These are phyloP conservation scores for Lathyrus tuberosus DNA, from an alignment of 306 rosid species.

Conservation along the genomic window DNA sequence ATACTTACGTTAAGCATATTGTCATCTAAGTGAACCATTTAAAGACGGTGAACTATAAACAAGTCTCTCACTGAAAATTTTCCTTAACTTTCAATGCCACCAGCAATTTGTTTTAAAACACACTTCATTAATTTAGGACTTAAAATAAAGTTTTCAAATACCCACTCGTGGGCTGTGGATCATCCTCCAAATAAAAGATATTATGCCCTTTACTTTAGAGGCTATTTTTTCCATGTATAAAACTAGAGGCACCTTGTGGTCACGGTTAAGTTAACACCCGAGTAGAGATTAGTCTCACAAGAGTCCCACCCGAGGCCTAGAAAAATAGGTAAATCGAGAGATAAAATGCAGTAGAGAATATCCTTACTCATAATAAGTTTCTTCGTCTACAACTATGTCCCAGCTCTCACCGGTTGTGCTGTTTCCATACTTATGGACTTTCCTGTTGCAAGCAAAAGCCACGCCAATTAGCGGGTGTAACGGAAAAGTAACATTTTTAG, in stretches of 20 bases:
- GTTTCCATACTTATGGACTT: conserved; percentile 97
- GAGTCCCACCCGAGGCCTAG: conserved; percentile 6
- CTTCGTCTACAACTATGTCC: conserved; percentile 94
- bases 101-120: too few species aligned
- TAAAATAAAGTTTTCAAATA: too few species aligned
- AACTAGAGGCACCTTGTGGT: conserved; percentile 8
- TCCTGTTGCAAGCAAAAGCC: conserved; percentile 56
- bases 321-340: neutral
- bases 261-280: neutral
- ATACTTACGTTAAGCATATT: too few species aligned
- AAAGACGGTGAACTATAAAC: too few species aligned
- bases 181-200: too few species aligned
- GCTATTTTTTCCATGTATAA: conserved; percentile 7
- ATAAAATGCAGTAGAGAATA: conserved; percentile 13
- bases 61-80: too few species aligned
- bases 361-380: conserved; percentile 89
- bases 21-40: too few species aligned
- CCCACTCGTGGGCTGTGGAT: too few species aligned
- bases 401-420: conserved; percentile 97
- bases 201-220: conserved; percentile 5
- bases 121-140: too few species aligned
- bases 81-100: too few species aligned
- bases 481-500: neutral
- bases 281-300: conserved; percentile 10
- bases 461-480: conserved; percentile 34